A percentile compares a stretch with the other conserved stretches of the same genome.
Conservation (phyloP, 192 early-diverging fungal genomes). For the Mortierella antarctica region DNA sequence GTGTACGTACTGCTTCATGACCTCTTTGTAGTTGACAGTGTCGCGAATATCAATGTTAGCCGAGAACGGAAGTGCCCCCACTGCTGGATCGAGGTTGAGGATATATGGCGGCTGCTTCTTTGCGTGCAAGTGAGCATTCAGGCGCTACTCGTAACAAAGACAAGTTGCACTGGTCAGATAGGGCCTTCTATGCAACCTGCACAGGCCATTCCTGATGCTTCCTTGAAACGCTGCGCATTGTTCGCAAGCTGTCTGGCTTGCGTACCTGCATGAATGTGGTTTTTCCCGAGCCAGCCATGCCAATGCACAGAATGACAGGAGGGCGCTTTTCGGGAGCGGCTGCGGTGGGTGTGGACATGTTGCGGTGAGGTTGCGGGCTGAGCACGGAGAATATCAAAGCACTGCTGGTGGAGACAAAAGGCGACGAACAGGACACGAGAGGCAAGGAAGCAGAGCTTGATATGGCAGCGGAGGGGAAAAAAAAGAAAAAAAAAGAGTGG, state of each 20-base stretch:
- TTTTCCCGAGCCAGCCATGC: conserved; percentile 98
- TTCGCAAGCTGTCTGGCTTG: background rate
- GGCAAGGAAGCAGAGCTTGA: background rate
- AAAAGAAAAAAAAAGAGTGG: background rate
- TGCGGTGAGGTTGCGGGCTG: no score
- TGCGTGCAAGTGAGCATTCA: conserved; percentile 89
- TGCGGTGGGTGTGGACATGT: conserved; percentile 20
- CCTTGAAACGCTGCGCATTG: background rate
- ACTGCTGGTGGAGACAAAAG: no score
- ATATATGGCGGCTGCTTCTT: conserved; percentile 85
- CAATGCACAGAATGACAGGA: conserved; percentile 84
- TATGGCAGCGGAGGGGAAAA: background rate
- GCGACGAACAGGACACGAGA: no score
- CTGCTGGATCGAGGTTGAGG: conserved; percentile 96
- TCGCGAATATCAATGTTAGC: conserved; percentile 98
- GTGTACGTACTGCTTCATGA: conserved; percentile 90
- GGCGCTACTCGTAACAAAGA: conserved; percentile 60
- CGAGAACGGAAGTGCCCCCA: conserved; percentile 85
- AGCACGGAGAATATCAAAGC: no score
- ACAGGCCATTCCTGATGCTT: background rate
- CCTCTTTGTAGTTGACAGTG: conserved; percentile 98
- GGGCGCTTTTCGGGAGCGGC: conserved; percentile 62
- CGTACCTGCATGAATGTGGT: conserved; percentile 95
- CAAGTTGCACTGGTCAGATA: background rate
- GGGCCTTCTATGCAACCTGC: background rate